Conservation (phyloP, 2,329 filamentous ascomycete genomes). For the Xylariaceae sp. region DNA sequence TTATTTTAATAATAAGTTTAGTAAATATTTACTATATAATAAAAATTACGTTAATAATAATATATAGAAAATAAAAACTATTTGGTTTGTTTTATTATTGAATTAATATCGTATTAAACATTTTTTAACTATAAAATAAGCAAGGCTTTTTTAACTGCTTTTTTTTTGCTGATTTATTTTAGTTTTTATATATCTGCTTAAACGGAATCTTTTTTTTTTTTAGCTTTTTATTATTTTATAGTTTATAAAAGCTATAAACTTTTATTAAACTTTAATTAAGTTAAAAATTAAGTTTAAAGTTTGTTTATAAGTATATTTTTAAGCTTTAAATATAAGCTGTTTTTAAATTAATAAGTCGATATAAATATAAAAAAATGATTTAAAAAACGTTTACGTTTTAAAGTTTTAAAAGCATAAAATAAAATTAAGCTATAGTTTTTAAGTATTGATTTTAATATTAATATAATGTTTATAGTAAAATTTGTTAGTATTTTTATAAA, state of each 20-base stretch:
- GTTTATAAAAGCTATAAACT: neutral
- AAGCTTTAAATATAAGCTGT: neutral
- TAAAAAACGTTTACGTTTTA: no score
- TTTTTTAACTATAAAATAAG: neutral
- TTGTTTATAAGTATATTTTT: neutral
- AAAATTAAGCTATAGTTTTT: no score
- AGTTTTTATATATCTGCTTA: neutral
- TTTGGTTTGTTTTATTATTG: neutral
- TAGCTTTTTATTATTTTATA: neutral
- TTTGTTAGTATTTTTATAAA: no score
- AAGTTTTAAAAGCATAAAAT: no score
- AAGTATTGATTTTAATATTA: no score
- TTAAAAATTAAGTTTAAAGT: neutral
- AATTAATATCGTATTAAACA: neutral
- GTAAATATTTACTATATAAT: conserved; percentile 2
- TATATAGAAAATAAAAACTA: neutral
- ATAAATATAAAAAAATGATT: no score
- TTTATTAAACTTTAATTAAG: neutral
- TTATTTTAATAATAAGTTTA: neutral
- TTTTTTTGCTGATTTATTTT: neutral
- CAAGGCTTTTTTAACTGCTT: neutral
- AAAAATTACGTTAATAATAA: neutral
- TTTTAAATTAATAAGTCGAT: neutral
- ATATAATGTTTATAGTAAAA: no score
- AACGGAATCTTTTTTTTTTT: neutral